Percentiles rank a stretch among this genome's conserved stretches.
Evolutionary conservation across 495 filamentous ascomycete genomes (phyloP).

Genomic region (Rostrohypoxylon terebratum): DNA sequence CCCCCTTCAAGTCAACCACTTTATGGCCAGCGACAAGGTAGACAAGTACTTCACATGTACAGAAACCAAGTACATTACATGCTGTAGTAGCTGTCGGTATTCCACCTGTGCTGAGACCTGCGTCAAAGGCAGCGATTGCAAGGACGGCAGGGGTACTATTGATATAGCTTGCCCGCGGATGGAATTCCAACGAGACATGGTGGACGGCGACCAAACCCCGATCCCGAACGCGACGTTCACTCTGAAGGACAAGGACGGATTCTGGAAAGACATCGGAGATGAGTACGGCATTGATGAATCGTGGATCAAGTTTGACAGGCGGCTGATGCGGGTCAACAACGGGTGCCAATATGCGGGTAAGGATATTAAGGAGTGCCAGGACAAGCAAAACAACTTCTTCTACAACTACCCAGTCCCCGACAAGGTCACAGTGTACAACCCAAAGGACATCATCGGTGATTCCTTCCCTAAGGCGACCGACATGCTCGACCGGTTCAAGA

Average conservation of each 20-base stretch:
- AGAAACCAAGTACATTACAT: conserved; percentile 3
- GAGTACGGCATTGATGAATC: conserved; percentile 4
- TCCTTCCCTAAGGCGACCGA: conserved; percentile 7
- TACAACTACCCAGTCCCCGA: conserved; percentile 5
- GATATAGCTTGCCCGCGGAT: background rate
- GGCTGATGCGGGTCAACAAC: conserved; percentile 3
- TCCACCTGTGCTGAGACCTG: background rate
- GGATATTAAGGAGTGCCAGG: background rate
- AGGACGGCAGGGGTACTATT: background rate
- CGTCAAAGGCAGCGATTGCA: conserved; percentile 7
- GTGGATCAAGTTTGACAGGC: background rate
- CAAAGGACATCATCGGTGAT: background rate
- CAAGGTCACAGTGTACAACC: conserved; percentile 5
- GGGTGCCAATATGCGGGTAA: conserved; percentile 5
- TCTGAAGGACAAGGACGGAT: background rate
- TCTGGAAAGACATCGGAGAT: conserved; percentile 3
- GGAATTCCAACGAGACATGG: background rate
- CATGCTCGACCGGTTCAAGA: conserved; percentile 7
- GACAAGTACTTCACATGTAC: conserved; percentile 1
- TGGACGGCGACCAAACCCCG: conserved; percentile 1
- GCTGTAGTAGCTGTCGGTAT: conserved; percentile 3
- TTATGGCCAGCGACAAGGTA: conserved; percentile 10
- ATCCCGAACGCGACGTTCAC: conserved; percentile 5
- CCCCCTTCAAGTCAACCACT: conserved; percentile 1
- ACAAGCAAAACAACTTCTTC: conserved; percentile 12